Conservation (phyloP, 257 asterid genomes). For the Jacaranda mimosifolia region DNA sequence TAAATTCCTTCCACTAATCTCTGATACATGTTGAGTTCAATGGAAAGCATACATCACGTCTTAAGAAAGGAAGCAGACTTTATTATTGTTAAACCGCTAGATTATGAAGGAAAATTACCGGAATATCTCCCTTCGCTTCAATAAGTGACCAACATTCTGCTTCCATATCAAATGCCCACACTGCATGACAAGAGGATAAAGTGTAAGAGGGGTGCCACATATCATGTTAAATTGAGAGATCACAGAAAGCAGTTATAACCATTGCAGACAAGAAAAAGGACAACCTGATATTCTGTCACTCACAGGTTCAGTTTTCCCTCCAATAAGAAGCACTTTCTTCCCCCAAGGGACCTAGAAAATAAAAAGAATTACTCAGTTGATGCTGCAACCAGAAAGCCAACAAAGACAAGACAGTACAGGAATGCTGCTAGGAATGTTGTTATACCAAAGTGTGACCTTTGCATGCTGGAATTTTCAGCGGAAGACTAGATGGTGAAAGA, state of each 20-base stretch:
- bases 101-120: slow-evolving; percentile 61
- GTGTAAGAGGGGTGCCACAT: slow-evolving; percentile 25
- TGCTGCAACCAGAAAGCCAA: slow-evolving; percentile 28
- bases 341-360: slow-evolving; percentile 91
- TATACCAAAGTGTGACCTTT: slow-evolving; percentile 95
- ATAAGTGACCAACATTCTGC: slow-evolving; percentile 93
- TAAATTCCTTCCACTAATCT: background rate
- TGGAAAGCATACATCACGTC: slow-evolving; percentile 24
- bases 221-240: slow-evolving; percentile 22
- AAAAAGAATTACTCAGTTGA: slow-evolving; percentile 23
- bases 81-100: background rate
- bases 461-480: slow-evolving; percentile 96
- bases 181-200: slow-evolving; percentile 52
- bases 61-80: slow-evolving; percentile 22
- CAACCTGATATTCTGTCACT: slow-evolving; percentile 87
- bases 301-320: slow-evolving; percentile 92
- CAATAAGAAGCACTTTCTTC: slow-evolving; percentile 88
- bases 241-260: slow-evolving; percentile 21
- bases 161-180: slow-evolving; percentile 97
- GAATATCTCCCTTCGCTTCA: slow-evolving; percentile 95
- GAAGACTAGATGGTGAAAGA: slow-evolving; percentile 91
- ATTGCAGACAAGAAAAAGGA: slow-evolving; percentile 29
- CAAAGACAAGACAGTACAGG: slow-evolving; percentile 12
- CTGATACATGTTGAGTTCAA: slow-evolving; percentile 16
- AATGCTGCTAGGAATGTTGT: slow-evolving; percentile 26